Evolutionary conservation across 768 basidiomycete species (phyloP).

Genomic region (Collybiopsis confluens): DNA sequence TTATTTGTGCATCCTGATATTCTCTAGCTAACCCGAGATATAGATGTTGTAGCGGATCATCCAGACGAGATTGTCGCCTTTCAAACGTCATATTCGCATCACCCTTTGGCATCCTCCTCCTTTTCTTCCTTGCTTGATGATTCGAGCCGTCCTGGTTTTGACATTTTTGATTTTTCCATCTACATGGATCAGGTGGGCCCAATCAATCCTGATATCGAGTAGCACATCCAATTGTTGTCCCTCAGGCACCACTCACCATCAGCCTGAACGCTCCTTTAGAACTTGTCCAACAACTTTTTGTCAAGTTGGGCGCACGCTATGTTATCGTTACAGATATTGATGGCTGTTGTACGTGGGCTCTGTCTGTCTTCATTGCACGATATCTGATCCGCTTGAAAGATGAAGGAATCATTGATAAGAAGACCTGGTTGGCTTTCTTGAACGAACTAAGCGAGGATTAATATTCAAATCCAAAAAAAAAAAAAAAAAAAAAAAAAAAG

Average conservation of each 20-base stretch:
- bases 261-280: constrained; percentile 84
- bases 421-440: constrained; percentile 88
- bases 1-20: neutral
- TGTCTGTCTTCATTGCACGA: neutral
- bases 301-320: constrained; percentile 89
- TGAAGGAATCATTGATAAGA: constrained; percentile 91
- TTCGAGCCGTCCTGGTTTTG: constrained; percentile 24
- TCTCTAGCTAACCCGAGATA: constrained; percentile 5
- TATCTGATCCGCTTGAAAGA: constrained; percentile 37
- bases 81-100: constrained; percentile 39
- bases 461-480: no score
- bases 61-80: constrained; percentile 67
- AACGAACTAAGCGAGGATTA: constrained; percentile 30
- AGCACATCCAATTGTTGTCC: neutral
- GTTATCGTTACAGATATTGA: constrained; percentile 80
- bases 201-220: neutral
- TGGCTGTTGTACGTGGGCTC: constrained; percentile 62
- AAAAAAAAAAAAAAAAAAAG: no score
- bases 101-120: constrained; percentile 47
- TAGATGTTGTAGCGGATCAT: constrained; percentile 74
- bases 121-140: constrained; percentile 55
- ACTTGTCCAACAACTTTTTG: constrained; percentile 90
- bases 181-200: constrained; percentile 83
- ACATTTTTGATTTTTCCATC: constrained; percentile 76
- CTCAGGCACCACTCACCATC: constrained; percentile 82